Base-by-base conservation (phyloP, 202 grass and related monocot genomes). In the Digitaria exilis region DNA sequence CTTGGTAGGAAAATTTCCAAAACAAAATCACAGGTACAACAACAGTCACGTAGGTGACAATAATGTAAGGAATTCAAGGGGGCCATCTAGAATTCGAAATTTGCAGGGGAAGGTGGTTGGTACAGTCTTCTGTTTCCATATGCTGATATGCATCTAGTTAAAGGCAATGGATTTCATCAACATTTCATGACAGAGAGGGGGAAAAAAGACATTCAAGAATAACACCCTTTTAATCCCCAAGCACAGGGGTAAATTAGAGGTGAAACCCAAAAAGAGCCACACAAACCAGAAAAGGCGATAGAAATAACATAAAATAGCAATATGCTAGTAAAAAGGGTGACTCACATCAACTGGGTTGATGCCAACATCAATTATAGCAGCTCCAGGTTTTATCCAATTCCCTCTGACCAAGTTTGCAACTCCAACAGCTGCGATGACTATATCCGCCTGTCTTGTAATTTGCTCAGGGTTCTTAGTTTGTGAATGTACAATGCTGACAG, bases 341-440 rank as follows among this genome's bases (percentile, higher is more conserved):
- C 93, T 94, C 92, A 96, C 93, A 89, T 99, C 93, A 79, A 99
- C 88, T 22, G 93, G 87, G 71, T 99, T 99, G 87, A 99, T 99
- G 73, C 96, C 96, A 63, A 94, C 96, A 84, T 99, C 96, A 84
- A 99, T 90, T 75, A 98, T 90, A 72, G 92, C 78, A 8, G 96
- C 93, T 37, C 93, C 93, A 51, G 96, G 87, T 73, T 99, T 99
- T 82, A 99, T 92, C 96, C 96, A 99, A 87, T 82, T 92, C 70
- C 87, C 96, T 81, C 96, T 93, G 50, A 99, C 91, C 78, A 99
- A 85, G 32, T 96, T 92, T 50, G 89, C 93, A 48, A 99, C 91
- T 77, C 96, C 96, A 89, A 80, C 91, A 82, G 96, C 96, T 45
- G 93, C 82, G 2, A 99, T 94, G 64, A 99, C 78, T 78, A 98